Base-by-base conservation (phyloP, 768 basidiomycete genomes). In the Kwoniella sp. region DNA sequence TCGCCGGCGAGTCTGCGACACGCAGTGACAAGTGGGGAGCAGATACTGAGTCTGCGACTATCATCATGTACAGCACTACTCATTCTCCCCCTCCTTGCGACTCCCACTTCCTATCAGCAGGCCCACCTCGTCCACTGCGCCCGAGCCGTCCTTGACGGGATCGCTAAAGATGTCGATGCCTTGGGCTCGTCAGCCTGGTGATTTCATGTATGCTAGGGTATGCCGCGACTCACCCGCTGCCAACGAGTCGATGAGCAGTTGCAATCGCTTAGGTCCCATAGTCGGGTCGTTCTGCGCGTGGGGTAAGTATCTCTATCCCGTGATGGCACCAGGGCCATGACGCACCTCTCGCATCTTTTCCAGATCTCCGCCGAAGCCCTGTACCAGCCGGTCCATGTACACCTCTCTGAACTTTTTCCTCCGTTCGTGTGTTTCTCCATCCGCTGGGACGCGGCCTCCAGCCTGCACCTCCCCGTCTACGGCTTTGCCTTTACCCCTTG, bases 351-450 rank as follows among this genome's bases (percentile, higher is more conserved):
- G 44, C 49, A 69, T 46, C 45, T 66, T 66, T 53, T 66, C 67
- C 51, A 69, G 29, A 51, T 69, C 67, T 12, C 53, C 50, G 8
- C 67, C 62, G 38, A 69, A 69, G 3, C 60, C 67, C 43, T 69
- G 53, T 5, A 69, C 67, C 39, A 69, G 34, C 31, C 64, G 63
- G 50, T 69, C 67, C 67, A 69, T 69, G 47, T 69, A 69, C 22
- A 69, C 60, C 31, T 53, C 59, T 46, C 58, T 66, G 31, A 69
- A 69, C 37, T 56, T 60, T 15, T 46, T 45, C 27, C 67, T 27
- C 23, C 65, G 41, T 22, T 64, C 60, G 19, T 66, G 62, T 39
- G 59, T 59, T 46, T 55, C 59, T 27, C 37, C 33, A 6, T 20
- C 44, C 12, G 29, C 36, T 19, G 25, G 29, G 20, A 12, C 42